These are phyloP conservation scores for Jimgerdemannia flammicorona DNA, from an alignment of 192 early-diverging fungal species.

Conservation along the genomic window DNA sequence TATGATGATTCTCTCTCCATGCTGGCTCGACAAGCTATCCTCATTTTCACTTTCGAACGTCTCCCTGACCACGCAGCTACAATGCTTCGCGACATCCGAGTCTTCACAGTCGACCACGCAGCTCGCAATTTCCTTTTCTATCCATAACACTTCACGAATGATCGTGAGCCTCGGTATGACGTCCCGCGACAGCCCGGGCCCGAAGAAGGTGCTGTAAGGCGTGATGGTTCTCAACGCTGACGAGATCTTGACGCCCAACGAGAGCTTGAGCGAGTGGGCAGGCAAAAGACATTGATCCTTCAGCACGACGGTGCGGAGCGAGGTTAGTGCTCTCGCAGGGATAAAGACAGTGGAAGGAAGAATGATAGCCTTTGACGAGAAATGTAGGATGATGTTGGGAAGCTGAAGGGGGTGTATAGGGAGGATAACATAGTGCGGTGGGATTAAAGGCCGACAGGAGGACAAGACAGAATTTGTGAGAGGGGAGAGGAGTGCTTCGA, in stretches of 20 bases:
- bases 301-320: conserved; percentile 54
- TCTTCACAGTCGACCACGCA: conserved; percentile 42
- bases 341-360: conserved; percentile 32
- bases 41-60: conserved; percentile 31
- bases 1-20: conserved; percentile 41
- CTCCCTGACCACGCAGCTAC: conserved; percentile 52
- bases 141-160: conserved; percentile 34
- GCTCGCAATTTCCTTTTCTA: conserved; percentile 53
- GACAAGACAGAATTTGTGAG: conserved; percentile 24
- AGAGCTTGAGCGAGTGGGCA: conserved; percentile 47
- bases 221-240: conserved; percentile 66
- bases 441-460: neutral
- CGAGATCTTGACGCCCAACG: conserved; percentile 59
- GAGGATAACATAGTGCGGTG: conserved; percentile 35
- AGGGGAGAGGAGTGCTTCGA: conserved; percentile 32
- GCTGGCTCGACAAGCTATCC: conserved; percentile 20
- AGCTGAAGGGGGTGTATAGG: conserved; percentile 62
- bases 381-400: conserved; percentile 54
- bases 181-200: conserved; percentile 44
- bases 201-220: conserved; percentile 57
- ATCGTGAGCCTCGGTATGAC: conserved; percentile 39
- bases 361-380: conserved; percentile 2
- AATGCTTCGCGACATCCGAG: conserved; percentile 60
- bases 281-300: conserved; percentile 14
- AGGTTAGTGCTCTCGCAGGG: conserved; percentile 49